These are phyloP conservation scores for Abelmoschus esculentus DNA, from an alignment of 345 rosid genomes.

Conservation along the genomic window DNA sequence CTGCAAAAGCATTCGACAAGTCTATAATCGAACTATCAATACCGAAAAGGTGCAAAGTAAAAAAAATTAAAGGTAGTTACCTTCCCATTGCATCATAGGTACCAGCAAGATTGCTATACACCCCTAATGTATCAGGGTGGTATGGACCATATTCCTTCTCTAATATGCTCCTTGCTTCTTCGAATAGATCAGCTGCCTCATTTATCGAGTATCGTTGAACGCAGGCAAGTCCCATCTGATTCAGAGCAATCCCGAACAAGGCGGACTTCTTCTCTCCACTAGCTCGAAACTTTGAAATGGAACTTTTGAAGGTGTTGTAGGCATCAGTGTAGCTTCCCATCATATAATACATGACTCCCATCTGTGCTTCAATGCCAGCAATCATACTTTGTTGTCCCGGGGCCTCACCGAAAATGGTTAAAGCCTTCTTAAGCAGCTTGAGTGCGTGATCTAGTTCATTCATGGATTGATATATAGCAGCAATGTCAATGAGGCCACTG, in stretches of 20 bases:
- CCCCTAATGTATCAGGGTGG: slow-evolving; percentile 85
- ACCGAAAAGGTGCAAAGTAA: neutral
- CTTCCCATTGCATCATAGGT: slow-evolving; percentile 99
- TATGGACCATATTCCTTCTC: slow-evolving; percentile 82
- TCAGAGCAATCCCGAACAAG: slow-evolving; percentile 70
- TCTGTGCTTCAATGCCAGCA: slow-evolving; percentile 90
- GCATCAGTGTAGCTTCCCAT: slow-evolving; percentile 69
- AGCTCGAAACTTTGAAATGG: slow-evolving; percentile 58
- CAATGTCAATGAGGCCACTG: slow-evolving; percentile 64
- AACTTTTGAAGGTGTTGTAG: slow-evolving; percentile 52
- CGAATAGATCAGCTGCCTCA: slow-evolving; percentile 85
- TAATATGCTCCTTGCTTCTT: slow-evolving; percentile 75
- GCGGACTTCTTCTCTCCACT: slow-evolving; percentile 76
- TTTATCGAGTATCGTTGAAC: slow-evolving; percentile 63
- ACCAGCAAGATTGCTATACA: slow-evolving; percentile 90
- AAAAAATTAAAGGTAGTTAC: slow-evolving; percentile 20
- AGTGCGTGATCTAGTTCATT: slow-evolving; percentile 60
- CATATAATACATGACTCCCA: slow-evolving; percentile 88
- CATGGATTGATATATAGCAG: slow-evolving; percentile 82
- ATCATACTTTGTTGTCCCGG: slow-evolving; percentile 69
- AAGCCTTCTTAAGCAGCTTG: slow-evolving; percentile 59
- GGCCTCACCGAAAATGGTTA: slow-evolving; percentile 42
- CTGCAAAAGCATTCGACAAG: too few species aligned
- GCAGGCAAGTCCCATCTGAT: slow-evolving; percentile 89
- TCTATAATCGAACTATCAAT: too few species aligned